phyloP scores from a whole-genome alignment of 495 filamentous ascomycete genomes.

The Aspergillus sparsus region DNA sequence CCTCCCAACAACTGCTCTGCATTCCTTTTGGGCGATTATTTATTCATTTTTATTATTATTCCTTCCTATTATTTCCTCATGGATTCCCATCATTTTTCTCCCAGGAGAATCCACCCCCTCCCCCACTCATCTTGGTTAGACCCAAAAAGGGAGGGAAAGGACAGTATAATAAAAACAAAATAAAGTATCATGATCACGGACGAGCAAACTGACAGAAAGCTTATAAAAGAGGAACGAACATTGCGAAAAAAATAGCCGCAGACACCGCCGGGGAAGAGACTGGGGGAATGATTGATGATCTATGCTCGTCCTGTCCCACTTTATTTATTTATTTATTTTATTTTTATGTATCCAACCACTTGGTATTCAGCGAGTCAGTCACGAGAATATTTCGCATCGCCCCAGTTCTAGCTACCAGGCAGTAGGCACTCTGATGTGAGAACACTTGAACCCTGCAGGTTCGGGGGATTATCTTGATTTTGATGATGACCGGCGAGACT shows the following conservation, averaged over 20 bases:
- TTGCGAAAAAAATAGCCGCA: constrained; percentile 5
- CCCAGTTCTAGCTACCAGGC: too few relatives aligned
- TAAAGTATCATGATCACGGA: background rate
- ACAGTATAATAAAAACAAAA: background rate
- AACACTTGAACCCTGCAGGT: too few relatives aligned
- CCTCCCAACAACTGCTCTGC: background rate
- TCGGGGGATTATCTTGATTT: too few relatives aligned
- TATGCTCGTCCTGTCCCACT: background rate
- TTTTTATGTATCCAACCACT: too few relatives aligned
- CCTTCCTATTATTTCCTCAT: background rate
- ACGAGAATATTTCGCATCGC: too few relatives aligned
- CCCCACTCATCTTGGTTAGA: background rate
- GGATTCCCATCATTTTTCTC: background rate
- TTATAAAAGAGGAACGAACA: background rate
- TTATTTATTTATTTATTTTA: background rate
- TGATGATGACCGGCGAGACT: too few relatives aligned
- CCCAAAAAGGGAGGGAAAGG: background rate
- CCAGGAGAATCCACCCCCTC: too few relatives aligned
- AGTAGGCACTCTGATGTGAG: too few relatives aligned
- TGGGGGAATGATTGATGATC: background rate
- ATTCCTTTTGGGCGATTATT: constrained; percentile 3
- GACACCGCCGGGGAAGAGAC: constrained; percentile 1
- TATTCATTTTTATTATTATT: background rate
- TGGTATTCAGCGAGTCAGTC: too few relatives aligned
- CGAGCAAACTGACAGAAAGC: background rate